Evolutionary conservation across 1,139 yeast species (phyloP), one percentile per base, ranked within the genome.

Genomic region (Yamadazyma triangularis): DNA sequence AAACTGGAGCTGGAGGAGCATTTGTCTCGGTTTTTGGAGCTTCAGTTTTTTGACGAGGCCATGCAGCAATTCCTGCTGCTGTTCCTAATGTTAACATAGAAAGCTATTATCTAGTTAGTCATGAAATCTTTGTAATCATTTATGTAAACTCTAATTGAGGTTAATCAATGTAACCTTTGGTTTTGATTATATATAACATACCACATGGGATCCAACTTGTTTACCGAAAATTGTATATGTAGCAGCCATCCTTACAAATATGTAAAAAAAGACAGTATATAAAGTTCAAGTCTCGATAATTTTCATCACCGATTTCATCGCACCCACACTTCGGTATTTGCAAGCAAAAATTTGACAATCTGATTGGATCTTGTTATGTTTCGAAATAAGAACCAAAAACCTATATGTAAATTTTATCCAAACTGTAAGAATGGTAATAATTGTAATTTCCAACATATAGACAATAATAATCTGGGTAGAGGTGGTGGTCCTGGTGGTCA

Each of bases 191-290:
- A n/a, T n/a, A n/a, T n/a, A n/a, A 72, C 81, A 30, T 69, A 76
- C 81, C 51, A 72, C 58, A 51, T 79, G 84, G 33, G 87, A 65
- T 37, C 76, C 82, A 39, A 79, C 80, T 47, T 72, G 72, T 55
- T 56, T 77, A 33, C 87, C 87, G 27, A 79, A 64, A 42, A 79
- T 73, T 36, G 70, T 69, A 55, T 79, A 79, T 44, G 77, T 73
- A 35, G 77, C 68, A 50, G 73, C 82, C 86, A 79, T 79, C 26
- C 15, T 23, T 9, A 23, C 15, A 19, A 29, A 11, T 10, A 15
- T 10, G 7, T 22, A 22, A 10, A 12, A 10, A 22, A 22, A n/a
- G n/a, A n/a, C n/a, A n/a, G n/a, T n/a, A n/a, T n/a, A n/a, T n/a
- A 18, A 18, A 18, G 20, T 18, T 18, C 20, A 9, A 9, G 6